A percentile compares a stretch with the other conserved stretches of the same genome.
phyloP scores from a whole-genome alignment of 768 basidiomycete species.

The Hericium coralloides region DNA sequence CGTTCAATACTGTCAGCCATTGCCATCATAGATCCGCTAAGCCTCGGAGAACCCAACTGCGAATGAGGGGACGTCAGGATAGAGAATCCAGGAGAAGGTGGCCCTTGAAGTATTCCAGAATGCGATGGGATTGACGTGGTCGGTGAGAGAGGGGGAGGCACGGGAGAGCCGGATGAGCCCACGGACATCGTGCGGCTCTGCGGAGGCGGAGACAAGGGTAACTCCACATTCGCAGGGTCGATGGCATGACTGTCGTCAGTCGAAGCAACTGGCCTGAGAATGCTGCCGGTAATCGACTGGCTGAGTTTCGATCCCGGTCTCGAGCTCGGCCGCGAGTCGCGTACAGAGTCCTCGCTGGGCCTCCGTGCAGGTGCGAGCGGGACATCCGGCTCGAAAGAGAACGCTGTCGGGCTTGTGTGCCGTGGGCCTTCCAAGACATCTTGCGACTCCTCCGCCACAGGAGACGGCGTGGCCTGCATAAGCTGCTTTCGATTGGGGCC shows the following conservation, averaged over 20 bases:
- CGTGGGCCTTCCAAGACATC: constrained; percentile 8
- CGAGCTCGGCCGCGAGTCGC: neutral
- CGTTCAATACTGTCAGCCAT: constrained; percentile 1
- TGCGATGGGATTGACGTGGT: constrained; percentile 6
- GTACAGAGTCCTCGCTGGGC: neutral
- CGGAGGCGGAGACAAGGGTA: constrained; percentile 1
- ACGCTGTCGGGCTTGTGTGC: constrained; percentile 13
- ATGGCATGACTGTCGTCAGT: neutral
- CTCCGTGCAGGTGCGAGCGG: neutral
- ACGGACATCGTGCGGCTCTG: neutral
- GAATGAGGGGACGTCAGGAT: constrained; percentile 33
- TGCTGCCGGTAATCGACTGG: neutral
- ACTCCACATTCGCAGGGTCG: neutral
- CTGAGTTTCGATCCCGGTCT: neutral
- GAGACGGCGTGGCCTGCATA: neutral
- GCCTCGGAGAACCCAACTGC: constrained; percentile 11
- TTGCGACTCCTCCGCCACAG: constrained; percentile 9
- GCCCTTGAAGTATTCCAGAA: constrained; percentile 3
- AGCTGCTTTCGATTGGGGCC: too few species aligned
- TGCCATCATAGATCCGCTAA: constrained; percentile 2
- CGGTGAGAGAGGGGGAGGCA: constrained; percentile 4
- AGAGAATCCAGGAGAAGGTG: constrained; percentile 14
- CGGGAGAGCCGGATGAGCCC: constrained; percentile 8
- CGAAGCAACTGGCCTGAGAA: neutral
- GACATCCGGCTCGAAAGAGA: constrained; percentile 16